Evolutionary conservation across 257 asterid species (phyloP).

Genomic region (Salvia splendens): DNA sequence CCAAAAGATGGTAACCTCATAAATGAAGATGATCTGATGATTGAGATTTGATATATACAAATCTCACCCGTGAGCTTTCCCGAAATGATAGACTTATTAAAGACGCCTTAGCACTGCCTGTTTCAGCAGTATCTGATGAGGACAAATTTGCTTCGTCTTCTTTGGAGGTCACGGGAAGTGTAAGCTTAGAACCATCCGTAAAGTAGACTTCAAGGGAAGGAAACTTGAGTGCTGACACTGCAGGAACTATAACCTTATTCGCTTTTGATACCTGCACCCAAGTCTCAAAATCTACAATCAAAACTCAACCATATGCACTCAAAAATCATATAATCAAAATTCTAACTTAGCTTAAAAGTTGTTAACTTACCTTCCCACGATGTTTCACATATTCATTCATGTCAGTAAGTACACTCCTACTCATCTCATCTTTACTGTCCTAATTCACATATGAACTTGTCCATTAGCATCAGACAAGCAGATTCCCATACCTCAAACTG

Average conservation of each 20-base stretch:
- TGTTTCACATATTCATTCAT: slow-evolving; percentile 70
- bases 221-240: slow-evolving; percentile 71
- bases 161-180: slow-evolving; percentile 57
- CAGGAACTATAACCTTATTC: slow-evolving; percentile 73
- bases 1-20: slow-evolving; percentile 13
- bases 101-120: slow-evolving; percentile 44
- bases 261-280: slow-evolving; percentile 65
- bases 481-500: background rate
- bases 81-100: slow-evolving; percentile 81
- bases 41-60: background rate
- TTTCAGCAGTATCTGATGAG: slow-evolving; percentile 33
- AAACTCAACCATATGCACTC: slow-evolving; percentile 9
- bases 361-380: slow-evolving; percentile 74
- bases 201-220: slow-evolving; percentile 65
- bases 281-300: slow-evolving; percentile 25
- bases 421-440: slow-evolving; percentile 97
- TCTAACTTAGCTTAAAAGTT: too few species aligned
- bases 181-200: slow-evolving; percentile 55
- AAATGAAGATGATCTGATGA: background rate
- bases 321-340: background rate
- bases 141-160: slow-evolving; percentile 33
- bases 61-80: slow-evolving; percentile 65
- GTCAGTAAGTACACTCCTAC: slow-evolving; percentile 80
- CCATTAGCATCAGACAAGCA: slow-evolving; percentile 26
- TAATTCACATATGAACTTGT: slow-evolving; percentile 40